Base-by-base conservation (phyloP, 2,329 filamentous ascomycete species). In the Periconia macrospinosa region DNA sequence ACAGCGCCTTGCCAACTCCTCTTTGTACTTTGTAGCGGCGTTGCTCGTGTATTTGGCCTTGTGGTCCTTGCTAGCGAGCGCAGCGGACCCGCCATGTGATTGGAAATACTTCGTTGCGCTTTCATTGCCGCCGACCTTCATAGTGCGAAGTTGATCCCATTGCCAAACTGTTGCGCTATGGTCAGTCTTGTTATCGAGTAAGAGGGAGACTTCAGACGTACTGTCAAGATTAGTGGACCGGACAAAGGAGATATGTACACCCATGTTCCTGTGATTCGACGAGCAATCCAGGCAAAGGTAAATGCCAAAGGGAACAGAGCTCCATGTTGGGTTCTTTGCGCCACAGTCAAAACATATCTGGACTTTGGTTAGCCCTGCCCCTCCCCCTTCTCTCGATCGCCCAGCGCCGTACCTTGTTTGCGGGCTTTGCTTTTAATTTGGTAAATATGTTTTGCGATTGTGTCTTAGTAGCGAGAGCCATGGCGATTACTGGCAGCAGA, bases 61-160 rank as follows among this genome's bases (percentile, higher is more conserved):
- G 45, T 89, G 84, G 71, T 99, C 94, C 77, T 97, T 97, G 84
- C 92, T 97, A 64, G 91, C 91, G 57, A 99, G 84, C 51, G 93
- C 93, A 47, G 93, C 92, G 41, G 90, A 92, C 57, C 94, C 94
- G 59, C 94, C 94, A 73, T 99, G 94, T 66, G 91, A 88, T 78
- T 97, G 92, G 81, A 97, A 99, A 81, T 91, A 99, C 78, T 96
- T 97, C 69, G 92, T 97, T 46, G 94, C 94, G 54, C 92, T 96
- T 78, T 97, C 93, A 71, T 99, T 99, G 53, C 94, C 94, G 61
- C 94, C 94, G 15, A 97, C 92, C 79, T 99, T 99, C 93, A 99
- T 97, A 53, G 93, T 78, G 49, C 94, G 90, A 56, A 99, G 83
- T 75, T 99, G 94, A 64, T 97, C 92, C 94, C 94, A 99, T 89